Percentiles rank a stretch among this genome's conserved stretches.
Evolutionary conservation across 768 basidiomycete species (phyloP).

Genomic region (Lactarius sanguifluus): DNA sequence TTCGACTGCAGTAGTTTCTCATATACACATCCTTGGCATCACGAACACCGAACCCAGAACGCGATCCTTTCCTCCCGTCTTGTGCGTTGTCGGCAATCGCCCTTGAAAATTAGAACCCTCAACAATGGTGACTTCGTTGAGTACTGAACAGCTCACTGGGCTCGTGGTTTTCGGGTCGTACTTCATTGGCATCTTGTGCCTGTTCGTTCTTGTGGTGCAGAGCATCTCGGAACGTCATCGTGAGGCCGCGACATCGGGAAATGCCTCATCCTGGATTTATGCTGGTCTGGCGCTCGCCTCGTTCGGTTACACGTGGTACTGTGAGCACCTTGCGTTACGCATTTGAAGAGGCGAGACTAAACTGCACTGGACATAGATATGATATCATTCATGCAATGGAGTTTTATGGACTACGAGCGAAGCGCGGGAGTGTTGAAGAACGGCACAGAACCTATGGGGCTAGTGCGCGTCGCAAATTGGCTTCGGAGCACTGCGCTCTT

Average conservation of each 20-base stretch:
- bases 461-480: conserved; percentile 51
- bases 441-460: conserved; percentile 12
- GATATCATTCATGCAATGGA: conserved; percentile 57
- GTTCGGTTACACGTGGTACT: conserved; percentile 51
- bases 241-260: background rate
- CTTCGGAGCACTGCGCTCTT: conserved; percentile 55
- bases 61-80: no score
- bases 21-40: no score
- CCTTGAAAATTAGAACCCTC: no score
- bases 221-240: conserved; percentile 20
- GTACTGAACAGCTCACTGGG: conserved; percentile 23
- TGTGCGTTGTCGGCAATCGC: no score
- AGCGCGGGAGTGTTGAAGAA: conserved; percentile 2
- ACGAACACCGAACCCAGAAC: no score
- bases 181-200: conserved; percentile 36
- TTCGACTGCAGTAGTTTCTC: no score
- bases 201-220: conserved; percentile 36
- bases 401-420: conserved; percentile 48
- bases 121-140: background rate
- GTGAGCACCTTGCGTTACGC: conserved; percentile 36
- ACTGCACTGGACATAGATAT: conserved; percentile 39
- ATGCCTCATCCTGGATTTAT: conserved; percentile 32
- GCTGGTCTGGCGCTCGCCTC: conserved; percentile 38
- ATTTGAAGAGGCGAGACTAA: no score
- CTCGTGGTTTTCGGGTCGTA: conserved; percentile 39